Base-by-base conservation (phyloP, 352 stramenopile species). In the Pythium graminicola region DNA sequence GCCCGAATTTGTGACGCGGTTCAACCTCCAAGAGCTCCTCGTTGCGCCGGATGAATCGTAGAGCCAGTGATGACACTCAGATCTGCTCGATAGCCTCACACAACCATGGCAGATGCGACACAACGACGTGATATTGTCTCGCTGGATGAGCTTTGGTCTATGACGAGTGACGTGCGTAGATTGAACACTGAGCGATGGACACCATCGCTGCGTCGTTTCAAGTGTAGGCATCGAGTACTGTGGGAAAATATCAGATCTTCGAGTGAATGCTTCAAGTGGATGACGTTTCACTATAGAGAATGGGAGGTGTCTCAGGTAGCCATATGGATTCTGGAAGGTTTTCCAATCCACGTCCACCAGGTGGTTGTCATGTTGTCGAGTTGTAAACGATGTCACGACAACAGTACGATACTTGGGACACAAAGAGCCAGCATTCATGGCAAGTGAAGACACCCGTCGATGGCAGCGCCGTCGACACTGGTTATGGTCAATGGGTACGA, bases 11-110 rank as follows among this genome's bases (percentile, higher is more conserved):
- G 73, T 89, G 20, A 71, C 75, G 28, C 68, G 68, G 41, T 86
- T 89, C 60, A 83, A 89, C 50, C 66, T 89, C 19, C 76, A 89
- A 54, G 71, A 84, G 39, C 57, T 88, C 24, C 50, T 81, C 38
- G 31, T 63, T 4, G 71, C 45, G 29, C 29, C 49, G 8, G 35
- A 85, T 4, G 69, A 74, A n/a, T 40, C 45, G 22, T 47, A 24
- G 19, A 51, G 29, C 20, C 45, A n/a, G 6, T 42, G n/a, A n/a
- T n/a, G n/a, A n/a, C n/a, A n/a, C n/a, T n/a, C n/a, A n/a, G n/a
- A n/a, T n/a, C n/a, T n/a, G n/a, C n/a, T n/a, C n/a, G n/a, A n/a
- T n/a, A n/a, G n/a, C n/a, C n/a, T n/a, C n/a, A n/a, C n/a, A n/a
- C n/a, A n/a, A n/a, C n/a, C n/a, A n/a, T n/a, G n/a, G n/a, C n/a